Conservation (phyloP, 2,329 filamentous ascomycete genomes). For the Endocalyx cinctus region DNA sequence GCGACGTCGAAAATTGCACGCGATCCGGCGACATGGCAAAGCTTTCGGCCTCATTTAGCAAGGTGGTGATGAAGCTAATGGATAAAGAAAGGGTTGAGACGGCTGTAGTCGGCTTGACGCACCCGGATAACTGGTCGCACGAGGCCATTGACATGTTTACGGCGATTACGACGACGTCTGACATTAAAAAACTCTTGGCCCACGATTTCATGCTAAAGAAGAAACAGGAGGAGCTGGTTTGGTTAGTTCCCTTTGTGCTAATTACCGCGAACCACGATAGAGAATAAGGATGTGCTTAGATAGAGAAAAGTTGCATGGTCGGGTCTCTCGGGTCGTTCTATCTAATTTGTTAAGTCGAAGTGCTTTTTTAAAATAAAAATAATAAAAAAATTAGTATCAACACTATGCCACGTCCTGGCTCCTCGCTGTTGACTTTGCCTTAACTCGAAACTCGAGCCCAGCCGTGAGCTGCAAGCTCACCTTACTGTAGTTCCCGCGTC, state of each 20-base stretch:
- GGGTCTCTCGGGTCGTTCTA: neutral
- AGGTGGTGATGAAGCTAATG: constrained; percentile 2
- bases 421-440: too few species aligned
- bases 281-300: constrained; percentile 1
- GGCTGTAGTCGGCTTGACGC: neutral
- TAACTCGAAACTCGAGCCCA: too few species aligned
- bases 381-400: too few species aligned
- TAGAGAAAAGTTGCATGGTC: neutral
- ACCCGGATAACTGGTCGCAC: too few species aligned
- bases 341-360: neutral
- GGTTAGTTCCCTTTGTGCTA: constrained; percentile 1
- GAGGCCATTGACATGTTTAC: constrained; percentile 6
- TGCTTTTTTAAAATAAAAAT: neutral
- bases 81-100: neutral
- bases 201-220: constrained; percentile 1
- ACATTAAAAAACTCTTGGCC: neutral
- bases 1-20: constrained; percentile 2
- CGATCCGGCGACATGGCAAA: neutral
- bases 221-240: constrained; percentile 1
- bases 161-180: neutral
- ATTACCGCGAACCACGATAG: neutral
- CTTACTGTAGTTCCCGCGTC: neutral
- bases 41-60: constrained; percentile 2
- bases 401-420: too few species aligned
- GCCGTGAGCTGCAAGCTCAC: too few species aligned